Evolutionary conservation across 495 filamentous ascomycete species (phyloP).

Genomic region (Aspergillus olivimuriae): DNA sequence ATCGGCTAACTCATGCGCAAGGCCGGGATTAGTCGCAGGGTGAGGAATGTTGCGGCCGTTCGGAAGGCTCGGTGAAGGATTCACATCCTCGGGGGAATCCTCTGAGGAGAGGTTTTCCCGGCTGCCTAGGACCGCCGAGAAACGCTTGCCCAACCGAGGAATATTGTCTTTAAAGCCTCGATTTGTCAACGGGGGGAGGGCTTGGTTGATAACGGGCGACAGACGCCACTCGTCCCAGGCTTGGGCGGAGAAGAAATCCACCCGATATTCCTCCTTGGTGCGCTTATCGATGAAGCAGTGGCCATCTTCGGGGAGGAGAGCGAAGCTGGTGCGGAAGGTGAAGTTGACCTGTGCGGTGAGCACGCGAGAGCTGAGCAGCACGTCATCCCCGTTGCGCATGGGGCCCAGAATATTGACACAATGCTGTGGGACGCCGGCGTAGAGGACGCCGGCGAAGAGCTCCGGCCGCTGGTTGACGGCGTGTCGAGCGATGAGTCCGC

Average conservation of each 20-base stretch:
- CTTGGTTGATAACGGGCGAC: conserved; percentile 66
- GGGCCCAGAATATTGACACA: conserved; percentile 92
- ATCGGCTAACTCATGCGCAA: conserved; percentile 11
- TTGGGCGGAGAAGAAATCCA: conserved; percentile 78
- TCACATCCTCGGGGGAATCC: conserved; percentile 8
- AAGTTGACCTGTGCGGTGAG: conserved; percentile 95
- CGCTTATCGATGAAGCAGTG: conserved; percentile 80
- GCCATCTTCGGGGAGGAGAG: conserved; percentile 81
- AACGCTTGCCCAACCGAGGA: conserved; percentile 31
- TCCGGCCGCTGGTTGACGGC: conserved; percentile 84
- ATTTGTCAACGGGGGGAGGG: conserved; percentile 41
- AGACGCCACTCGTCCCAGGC: conserved; percentile 75
- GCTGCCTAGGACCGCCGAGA: conserved; percentile 26
- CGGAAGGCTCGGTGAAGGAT: conserved; percentile 17
- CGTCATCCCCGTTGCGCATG: conserved; percentile 83
- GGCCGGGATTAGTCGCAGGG: background rate
- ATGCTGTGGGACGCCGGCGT: conserved; percentile 75
- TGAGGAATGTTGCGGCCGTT: conserved; percentile 4
- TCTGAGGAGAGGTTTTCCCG: conserved; percentile 15
- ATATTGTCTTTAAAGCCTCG: conserved; percentile 42
- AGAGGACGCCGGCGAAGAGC: conserved; percentile 81
- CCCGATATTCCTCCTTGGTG: conserved; percentile 71
- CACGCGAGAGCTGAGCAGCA: conserved; percentile 82
- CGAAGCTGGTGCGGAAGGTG: conserved; percentile 78
- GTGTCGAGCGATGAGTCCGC: conserved; percentile 84